Base-by-base conservation (phyloP, 768 basidiomycete species). In the Chalciporus piperatus region DNA sequence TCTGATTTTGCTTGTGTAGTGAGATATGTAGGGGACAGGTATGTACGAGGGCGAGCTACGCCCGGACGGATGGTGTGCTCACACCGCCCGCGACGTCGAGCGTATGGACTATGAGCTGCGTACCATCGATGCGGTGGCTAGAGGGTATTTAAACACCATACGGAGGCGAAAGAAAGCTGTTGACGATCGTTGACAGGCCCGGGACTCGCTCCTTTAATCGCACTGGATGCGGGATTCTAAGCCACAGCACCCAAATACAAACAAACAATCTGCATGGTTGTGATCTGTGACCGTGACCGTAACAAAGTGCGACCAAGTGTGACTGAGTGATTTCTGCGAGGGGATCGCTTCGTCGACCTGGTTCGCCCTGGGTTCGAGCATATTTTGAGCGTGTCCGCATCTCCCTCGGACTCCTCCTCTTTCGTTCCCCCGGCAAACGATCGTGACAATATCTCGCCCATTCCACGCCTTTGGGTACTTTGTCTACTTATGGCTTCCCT, bases 71-170 rank as follows among this genome's bases (percentile, higher is more conserved):
- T 66, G 68, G 67, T 62, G 72, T 67, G 70, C 65, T 55, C 56
- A 63, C 70, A 75, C 74, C 79, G 76, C 76, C 83, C 82, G 80
- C 79, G 78, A 81, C 77, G 74, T 64, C 66, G 72, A 72, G 72
- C 71, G 70, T 71, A 72, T 68, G 79, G 76, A 77, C 77, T 82
- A 77, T 63, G 61, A 69, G 22, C 55, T 56, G 49, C 17, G 38
- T 51, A 56, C 25, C 67, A 73, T 65, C 55, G 62, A 58, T 47
- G 60, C 59, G 51, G 53, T 59, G 51, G 57, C 56, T 27, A 56
- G 50, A 63, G 67, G 57, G 72, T 67, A 70, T 74, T 75, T 73
- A 74, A 74, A 72, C 73, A 74, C 72, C 75, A 76, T 75, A 62
- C 70, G 65, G 59, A 62, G 63, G 57, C 47, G 53, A 49, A 53